Base-by-base conservation (phyloP, 192 early-diverging fungal genomes). In the Anaeromyces robustus region DNA sequence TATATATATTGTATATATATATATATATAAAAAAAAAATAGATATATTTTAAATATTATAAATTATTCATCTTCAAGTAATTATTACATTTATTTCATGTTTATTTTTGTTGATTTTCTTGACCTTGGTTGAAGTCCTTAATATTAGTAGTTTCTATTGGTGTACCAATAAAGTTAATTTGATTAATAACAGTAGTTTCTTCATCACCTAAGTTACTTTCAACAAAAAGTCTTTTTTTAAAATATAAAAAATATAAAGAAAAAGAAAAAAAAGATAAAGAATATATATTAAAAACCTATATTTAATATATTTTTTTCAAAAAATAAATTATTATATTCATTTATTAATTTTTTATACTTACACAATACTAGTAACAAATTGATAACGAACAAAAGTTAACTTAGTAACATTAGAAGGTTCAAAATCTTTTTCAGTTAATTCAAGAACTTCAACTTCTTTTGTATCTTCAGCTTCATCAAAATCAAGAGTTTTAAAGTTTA, bases 321-420 rank as follows among this genome's bases (percentile, higher is more conserved):
- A n/a, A n/a, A n/a, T n/a, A 41, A 14, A 41, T 14, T 1, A 12
- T 14, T 41, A 14, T 41, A 41, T 41, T 14, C 1, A 41, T 16
- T 41, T 41, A 14, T 14, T 1, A 14, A 2, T 9, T 4, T 14
- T 18, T 22, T 4, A 52, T 14, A 52, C 43, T 22, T 52, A 52
- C 43, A 52, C 43, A 52, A 52, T 52, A 52, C 43, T 52, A 52
- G 43, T 91, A 32, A 98, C 92, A 80, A 89, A 93, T 87, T 98
- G 97, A 87, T 95, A 98, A 79, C 95, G 94, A 80, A 98, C 97
- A 85, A 95, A 98, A 77, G 94, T 91, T 83, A 98, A 88, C 13
- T 88, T 87, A n/a, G 93, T 90, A 34, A 94, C 86, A 19, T 88
- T 88, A 30, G 91, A 88, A 29, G 84, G 87, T 82, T 90, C 89